Conservation (phyloP, 331 rosid genomes). For the Spiraea crenata region DNA sequence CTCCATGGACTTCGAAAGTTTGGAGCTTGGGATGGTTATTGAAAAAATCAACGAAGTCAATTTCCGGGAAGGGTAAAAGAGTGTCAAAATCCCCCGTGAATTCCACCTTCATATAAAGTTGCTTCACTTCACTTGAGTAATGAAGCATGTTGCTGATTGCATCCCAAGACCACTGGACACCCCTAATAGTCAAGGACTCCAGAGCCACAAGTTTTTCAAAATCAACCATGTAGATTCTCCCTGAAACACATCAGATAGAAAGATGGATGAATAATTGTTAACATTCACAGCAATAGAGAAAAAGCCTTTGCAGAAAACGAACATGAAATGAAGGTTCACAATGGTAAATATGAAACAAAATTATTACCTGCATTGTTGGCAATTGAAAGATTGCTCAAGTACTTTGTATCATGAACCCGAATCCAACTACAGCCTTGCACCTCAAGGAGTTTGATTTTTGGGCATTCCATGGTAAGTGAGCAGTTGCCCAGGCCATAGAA, state of each 20-base stretch:
- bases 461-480: slow-evolving; percentile 56
- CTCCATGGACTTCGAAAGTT: slow-evolving; percentile 89
- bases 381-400: slow-evolving; percentile 64
- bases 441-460: slow-evolving; percentile 74
- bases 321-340: neutral
- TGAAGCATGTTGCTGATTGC: slow-evolving; percentile 82
- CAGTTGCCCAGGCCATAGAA: slow-evolving; percentile 80
- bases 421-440: slow-evolving; percentile 98
- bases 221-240: slow-evolving; percentile 87
- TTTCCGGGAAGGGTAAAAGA: slow-evolving; percentile 87
- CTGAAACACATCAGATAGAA: slow-evolving; percentile 36
- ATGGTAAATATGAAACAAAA: slow-evolving; percentile 5
- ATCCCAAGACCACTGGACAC: slow-evolving; percentile 89
- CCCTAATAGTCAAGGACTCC: slow-evolving; percentile 78
- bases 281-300: neutral
- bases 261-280: neutral
- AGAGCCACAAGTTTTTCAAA: slow-evolving; percentile 69
- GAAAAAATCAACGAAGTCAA: slow-evolving; percentile 89
- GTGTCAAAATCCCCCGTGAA: slow-evolving; percentile 80
- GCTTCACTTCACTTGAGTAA: slow-evolving; percentile 81
- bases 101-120: slow-evolving; percentile 92
- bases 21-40: slow-evolving; percentile 70
- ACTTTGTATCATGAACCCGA: slow-evolving; percentile 58
- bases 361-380: slow-evolving; percentile 74
- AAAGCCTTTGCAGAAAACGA: neutral